phyloP scores from a whole-genome alignment of 768 basidiomycete species.

The Russula dissimulans region DNA sequence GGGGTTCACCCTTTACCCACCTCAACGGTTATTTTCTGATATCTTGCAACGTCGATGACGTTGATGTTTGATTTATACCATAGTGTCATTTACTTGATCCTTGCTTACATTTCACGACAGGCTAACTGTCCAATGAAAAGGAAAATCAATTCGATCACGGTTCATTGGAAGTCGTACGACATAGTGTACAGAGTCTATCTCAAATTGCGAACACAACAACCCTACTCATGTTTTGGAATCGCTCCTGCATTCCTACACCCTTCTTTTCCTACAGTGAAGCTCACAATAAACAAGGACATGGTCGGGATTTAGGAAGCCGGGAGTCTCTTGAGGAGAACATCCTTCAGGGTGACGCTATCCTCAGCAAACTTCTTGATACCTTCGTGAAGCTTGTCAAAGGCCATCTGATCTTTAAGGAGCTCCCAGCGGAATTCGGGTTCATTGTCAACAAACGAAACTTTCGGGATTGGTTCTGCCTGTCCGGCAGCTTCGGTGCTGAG shows the following conservation, averaged over 20 bases:
- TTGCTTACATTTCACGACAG: no score
- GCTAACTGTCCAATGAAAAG: no score
- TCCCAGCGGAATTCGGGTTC: constrained; percentile 95
- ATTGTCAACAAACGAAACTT: constrained; percentile 82
- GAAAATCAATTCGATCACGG: no score
- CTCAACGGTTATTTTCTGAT: no score
- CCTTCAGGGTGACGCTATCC: constrained; percentile 87
- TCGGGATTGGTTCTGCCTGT: constrained; percentile 53
- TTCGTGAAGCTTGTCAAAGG: constrained; percentile 98
- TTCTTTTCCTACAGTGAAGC: not conserved
- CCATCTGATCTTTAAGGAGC: constrained; percentile 90
- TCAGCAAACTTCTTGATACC: constrained; percentile 98
- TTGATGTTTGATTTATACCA: no score
- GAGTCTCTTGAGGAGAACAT: constrained; percentile 62
- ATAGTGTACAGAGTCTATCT: not conserved
- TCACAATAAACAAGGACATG: not conserved
- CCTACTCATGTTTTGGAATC: not conserved
- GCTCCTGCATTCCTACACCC: not conserved
- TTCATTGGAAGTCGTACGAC: no score
- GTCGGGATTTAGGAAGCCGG: constrained; percentile 28
- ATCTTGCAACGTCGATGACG: no score
- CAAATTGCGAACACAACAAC: not conserved
- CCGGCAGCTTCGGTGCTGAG: constrained; percentile 59
- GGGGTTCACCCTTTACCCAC: no score
- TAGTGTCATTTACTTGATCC: no score